Base-by-base conservation (phyloP, 2,329 filamentous ascomycete genomes). In the Aureobasidium lini region DNA sequence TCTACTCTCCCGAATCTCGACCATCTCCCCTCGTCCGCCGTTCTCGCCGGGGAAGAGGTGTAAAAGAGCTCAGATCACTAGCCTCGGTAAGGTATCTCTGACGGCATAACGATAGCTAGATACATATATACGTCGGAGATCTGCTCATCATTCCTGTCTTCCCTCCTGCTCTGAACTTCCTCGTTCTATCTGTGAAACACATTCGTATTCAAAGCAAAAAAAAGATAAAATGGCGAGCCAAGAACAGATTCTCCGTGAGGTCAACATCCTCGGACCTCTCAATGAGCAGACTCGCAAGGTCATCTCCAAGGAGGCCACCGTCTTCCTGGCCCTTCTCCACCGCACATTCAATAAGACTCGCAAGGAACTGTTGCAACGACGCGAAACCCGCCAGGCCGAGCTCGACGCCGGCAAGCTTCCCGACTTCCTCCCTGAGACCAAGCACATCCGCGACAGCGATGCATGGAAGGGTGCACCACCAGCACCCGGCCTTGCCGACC, bases 401-500 rank as follows among this genome's bases (percentile, higher is more conserved):
- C 85, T 97, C 64, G 93, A 97, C 79, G 88, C 87, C 72, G 94
- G 94, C 66, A 77, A 84, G 58, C 81, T 96, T 46, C 91, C 91
- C 63, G 92, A 97, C 76, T 97, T 99, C 80, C 84, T 97, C 57
- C 90, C 92, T 61, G 90, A 97, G 83, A 97, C 94, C 62, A 92
- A 85, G 78, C 88, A 94, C 78, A 92, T 99, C 74, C 90, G 94
- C 68, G 92, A 97, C 68, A 89, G 96, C 75, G 84, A 89, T 73
- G 86, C 91, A 68, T 99, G 94, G 94, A 94, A 85, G 78, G 94
- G 90, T 63, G 91, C 94, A 44, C 84, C 88, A 54, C 94, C 94
- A 16, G 94, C 93, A 7, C 93, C 94, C 0, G 94, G 94, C 61
- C 83, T 97, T 59, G 85, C 96, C 46, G 94, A 99, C 78, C 87